Evolutionary conservation across 2,329 filamentous ascomycete genomes (phyloP), one percentile per base, ranked within the genome.

Genomic region (Stemphylium vesicarium): DNA sequence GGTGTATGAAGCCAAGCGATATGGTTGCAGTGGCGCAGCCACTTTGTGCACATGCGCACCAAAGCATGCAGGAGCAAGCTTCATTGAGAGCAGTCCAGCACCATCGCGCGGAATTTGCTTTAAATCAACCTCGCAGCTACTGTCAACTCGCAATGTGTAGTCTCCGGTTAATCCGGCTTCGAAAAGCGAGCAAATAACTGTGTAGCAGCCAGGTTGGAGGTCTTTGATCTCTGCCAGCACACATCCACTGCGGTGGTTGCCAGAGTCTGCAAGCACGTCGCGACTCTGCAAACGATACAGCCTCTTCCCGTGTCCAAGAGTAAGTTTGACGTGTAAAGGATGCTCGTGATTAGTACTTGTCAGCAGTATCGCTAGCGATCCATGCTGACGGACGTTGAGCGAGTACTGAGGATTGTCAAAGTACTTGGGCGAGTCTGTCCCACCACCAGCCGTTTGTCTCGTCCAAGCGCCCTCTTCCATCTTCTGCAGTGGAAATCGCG

Each of bases 181-280:
- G 72, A 96, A 98, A 0, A 94, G 96, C 2, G 92, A 96, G 71
- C 90, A 94, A 6, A 97, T 89, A 51, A 96, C 82, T 0, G 91
- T 97, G 74, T 98, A 99, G 0, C 82, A 82, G 0, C 94, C 94
- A 0, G 85, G 78, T 35, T 87, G 85, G 15, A 96, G 78, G 16
- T 79, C 68, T 67, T 74, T 63, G 6, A 84, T 78, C 58, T 90
- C 85, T 2, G 89, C 87, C 29, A 92, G 80, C 4, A 90, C 90
- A 70, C 89, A 91, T 24, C 90, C 89, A 24, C 88, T 87, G 43
- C 90, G 87, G 75, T 99, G 97, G 63, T 96, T 92, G n/a, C 91
- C 91, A 31, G 91, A 96, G 51, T 91, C 88, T 18, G 85, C 85
- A 20, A 96, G 83, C 35, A 98, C 85, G 70, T 97, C 93, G 63